phyloP scores from a whole-genome alignment of 169 alveolate genomes.

The Babesia caballi region DNA sequence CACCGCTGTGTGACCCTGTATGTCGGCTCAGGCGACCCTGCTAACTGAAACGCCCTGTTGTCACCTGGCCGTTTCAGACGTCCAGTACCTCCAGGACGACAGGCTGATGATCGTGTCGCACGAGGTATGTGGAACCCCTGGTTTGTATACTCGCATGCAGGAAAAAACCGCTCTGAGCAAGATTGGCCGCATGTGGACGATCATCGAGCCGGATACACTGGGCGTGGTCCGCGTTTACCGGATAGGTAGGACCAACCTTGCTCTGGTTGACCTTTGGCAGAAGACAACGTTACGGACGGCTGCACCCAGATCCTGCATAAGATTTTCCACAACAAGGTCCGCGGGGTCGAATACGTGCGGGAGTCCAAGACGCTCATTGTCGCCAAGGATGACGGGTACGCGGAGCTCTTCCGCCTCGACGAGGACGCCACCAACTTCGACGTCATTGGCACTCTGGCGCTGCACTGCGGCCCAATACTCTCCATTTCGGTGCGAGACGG shows the following conservation, averaged over 20 bases:
- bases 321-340: constrained; percentile 33
- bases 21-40: constrained; percentile 4
- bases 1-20: not conserved
- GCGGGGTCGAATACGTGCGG: constrained; percentile 20
- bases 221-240: constrained; percentile 68
- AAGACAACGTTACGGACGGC: constrained; percentile 18
- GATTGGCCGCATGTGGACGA: constrained; percentile 76
- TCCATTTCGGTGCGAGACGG: constrained; percentile 40
- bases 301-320: not conserved
- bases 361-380: constrained; percentile 32
- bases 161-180: constrained; percentile 74
- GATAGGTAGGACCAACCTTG: constrained; percentile 41
- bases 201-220: constrained; percentile 72
- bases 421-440: constrained; percentile 45
- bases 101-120: constrained; percentile 36
- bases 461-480: constrained; percentile 69
- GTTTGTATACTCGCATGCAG: not conserved
- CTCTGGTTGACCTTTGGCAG: not conserved
- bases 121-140: constrained; percentile 13
- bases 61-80: constrained; percentile 55
- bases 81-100: constrained; percentile 9
- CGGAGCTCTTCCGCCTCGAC: constrained; percentile 28
- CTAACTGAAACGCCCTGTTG: constrained; percentile 16
- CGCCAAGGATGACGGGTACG: constrained; percentile 54
- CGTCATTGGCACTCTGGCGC: constrained; percentile 45